These are phyloP conservation scores for Hamigera avellanea DNA, from an alignment of 495 filamentous ascomycete genomes.

Conservation along the genomic window DNA sequence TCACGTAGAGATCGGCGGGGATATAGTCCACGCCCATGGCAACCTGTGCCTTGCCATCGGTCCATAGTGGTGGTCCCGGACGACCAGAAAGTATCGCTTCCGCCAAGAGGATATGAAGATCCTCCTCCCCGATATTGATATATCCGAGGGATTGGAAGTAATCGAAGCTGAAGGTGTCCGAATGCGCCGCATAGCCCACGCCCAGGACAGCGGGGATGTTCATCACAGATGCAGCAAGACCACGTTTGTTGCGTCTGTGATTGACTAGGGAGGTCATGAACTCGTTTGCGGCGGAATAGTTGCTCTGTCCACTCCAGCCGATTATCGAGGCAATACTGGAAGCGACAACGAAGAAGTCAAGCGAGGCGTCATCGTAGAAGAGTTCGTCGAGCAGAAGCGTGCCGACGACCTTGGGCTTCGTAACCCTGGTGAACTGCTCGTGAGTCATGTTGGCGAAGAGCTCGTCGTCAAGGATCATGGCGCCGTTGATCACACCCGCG, in stretches of 20 bases:
- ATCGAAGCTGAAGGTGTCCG: background rate
- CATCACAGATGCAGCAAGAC: conserved; percentile 7
- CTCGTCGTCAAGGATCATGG: conserved; percentile 7
- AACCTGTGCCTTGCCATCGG: background rate
- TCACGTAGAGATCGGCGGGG: background rate
- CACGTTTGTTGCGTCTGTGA: conserved; percentile 12
- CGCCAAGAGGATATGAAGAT: conserved; percentile 33
- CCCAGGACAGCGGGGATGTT: background rate
- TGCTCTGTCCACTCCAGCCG: conserved; percentile 38
- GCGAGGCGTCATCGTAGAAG: conserved; percentile 19
- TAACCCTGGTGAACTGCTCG: conserved; percentile 26
- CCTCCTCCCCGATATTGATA: conserved; percentile 27
- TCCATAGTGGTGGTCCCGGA: background rate
- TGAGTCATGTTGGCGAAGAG: conserved; percentile 35
- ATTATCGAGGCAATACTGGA: conserved; percentile 40
- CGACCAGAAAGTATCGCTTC: conserved; percentile 9
- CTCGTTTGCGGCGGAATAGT: conserved; percentile 41
- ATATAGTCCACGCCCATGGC: background rate
- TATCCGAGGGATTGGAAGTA: conserved; percentile 2
- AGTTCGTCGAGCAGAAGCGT: conserved; percentile 43
- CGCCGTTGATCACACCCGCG: conserved; percentile 10
- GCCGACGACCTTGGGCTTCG: conserved; percentile 35
- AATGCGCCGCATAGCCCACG: background rate
- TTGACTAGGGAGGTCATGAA: conserved; percentile 23
- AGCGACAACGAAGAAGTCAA: conserved; percentile 42